Conservation (phyloP, 2,329 filamentous ascomycete genomes). For the Fusarium falciforme region DNA sequence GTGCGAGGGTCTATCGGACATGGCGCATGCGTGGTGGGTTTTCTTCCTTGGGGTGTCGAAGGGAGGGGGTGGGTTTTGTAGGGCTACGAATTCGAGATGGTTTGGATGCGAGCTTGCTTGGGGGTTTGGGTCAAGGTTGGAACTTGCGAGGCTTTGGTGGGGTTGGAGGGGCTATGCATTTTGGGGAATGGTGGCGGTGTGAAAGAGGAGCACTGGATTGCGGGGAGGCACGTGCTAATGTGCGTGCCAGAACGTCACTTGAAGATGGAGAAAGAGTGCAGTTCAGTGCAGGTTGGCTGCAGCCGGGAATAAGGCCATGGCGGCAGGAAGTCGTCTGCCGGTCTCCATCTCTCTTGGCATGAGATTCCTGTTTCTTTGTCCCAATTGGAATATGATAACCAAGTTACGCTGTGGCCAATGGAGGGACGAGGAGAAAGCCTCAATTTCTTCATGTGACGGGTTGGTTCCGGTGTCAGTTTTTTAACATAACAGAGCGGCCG, state of each 20-base stretch:
- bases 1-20: constrained; percentile 64
- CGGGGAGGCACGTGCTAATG: neutral
- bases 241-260: neutral
- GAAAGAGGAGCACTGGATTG: neutral
- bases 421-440: neutral
- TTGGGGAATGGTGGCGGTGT: neutral
- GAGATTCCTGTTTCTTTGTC: neutral
- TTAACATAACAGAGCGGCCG: neutral
- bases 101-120: constrained; percentile 22
- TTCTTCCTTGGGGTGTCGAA: constrained; percentile 12
- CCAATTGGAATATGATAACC: neutral
- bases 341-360: constrained; percentile 1
- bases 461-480: neutral
- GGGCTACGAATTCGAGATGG: constrained; percentile 7
- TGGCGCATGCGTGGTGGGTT: constrained; percentile 46
- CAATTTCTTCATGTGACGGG: neutral
- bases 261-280: neutral
- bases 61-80: constrained; percentile 3
- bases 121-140: constrained; percentile 29
- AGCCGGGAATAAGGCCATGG: constrained; percentile 3
- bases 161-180: constrained; percentile 22
- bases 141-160: constrained; percentile 38
- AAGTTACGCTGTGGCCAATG: constrained; percentile 24
- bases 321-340: neutral
- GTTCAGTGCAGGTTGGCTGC: neutral